A percentile compares a stretch with the other conserved stretches of the same genome.
These are phyloP conservation scores for Epichloe festucae DNA, from an alignment of 2,329 filamentous ascomycete genomes.

Conservation along the genomic window DNA sequence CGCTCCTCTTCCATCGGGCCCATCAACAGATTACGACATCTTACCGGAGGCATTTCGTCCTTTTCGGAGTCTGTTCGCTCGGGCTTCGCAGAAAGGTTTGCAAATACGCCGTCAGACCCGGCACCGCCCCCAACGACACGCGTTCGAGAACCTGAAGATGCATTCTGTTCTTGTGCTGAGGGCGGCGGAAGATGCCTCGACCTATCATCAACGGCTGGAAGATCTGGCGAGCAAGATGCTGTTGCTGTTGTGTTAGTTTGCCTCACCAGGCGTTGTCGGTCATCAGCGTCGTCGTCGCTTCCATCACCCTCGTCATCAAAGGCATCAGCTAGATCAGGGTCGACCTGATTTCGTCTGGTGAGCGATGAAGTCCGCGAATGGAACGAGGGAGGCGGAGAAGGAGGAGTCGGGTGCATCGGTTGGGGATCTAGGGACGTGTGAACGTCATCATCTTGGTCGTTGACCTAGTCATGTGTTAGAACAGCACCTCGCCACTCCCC, in stretches of 20 bases:
- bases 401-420: constrained; percentile 30
- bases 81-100: constrained; percentile 84
- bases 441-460: constrained; percentile 34
- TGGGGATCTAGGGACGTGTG: constrained; percentile 19
- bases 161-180: constrained; percentile 12
- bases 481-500: not conserved
- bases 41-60: constrained; percentile 86
- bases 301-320: constrained; percentile 79
- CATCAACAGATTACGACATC: constrained; percentile 22
- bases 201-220: not conserved
- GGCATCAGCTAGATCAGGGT: constrained; percentile 79
- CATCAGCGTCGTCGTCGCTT: constrained; percentile 61
- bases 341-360: constrained; percentile 36
- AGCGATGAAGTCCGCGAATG: constrained; percentile 62
- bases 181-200: constrained; percentile 5
- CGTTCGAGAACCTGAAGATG: constrained; percentile 27
- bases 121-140: constrained; percentile 56
- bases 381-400: constrained; percentile 70
- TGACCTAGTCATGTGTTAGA: constrained; percentile 29
- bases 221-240: constrained; percentile 10
- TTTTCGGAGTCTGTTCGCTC: constrained; percentile 64
- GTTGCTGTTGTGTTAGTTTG: constrained; percentile 32
- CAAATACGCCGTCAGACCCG: constrained; percentile 91
- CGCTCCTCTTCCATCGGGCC: constrained; percentile 14
- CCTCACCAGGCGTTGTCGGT: constrained; percentile 76